Evolutionary conservation across 495 filamentous ascomycete species (phyloP), one percentile per base, ranked within the genome.

Genomic region (Aspergillus funiculosus): DNA sequence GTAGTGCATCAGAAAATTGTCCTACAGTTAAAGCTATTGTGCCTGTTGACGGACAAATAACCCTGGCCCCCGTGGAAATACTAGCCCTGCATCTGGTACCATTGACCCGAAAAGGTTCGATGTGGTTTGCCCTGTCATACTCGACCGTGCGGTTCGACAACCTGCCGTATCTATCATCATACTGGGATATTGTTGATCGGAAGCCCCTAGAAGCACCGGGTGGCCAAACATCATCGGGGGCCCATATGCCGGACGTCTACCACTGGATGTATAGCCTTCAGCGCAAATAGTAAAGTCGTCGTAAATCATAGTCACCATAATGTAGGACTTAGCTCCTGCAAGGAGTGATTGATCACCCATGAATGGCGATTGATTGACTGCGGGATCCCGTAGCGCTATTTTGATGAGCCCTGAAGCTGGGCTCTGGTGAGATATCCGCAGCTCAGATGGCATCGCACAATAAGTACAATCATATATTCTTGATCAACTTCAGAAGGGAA

Each of bases 251-350:
- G 0, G 60, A 65, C 3, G 58, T 68, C 1, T 72, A 61, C 34
- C 68, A 72, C 46, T 72, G 68, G 68, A 14, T 72, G 11, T 72
- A 72, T 52, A 54, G 61, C 3, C 36, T 72, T 21, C 55, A 58
- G 20, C 61, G 68, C 4, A 63, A 58, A 39, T 68, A 45, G 56
- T 8, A 21, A 8, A 18, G 26, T n/a, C n/a, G n/a, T n/a, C n/a
- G n/a, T n/a, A n/a, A n/a, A n/a, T n/a, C n/a, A n/a, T n/a, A n/a
- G n/a, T n/a, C n/a, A n/a, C n/a, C n/a, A n/a, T n/a, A n/a, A n/a
- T n/a, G n/a, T n/a, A n/a, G n/a, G n/a, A n/a, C n/a, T n/a, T n/a
- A n/a, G n/a, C n/a, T n/a, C n/a, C n/a, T n/a, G n/a, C n/a, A n/a
- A n/a, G n/a, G n/a, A n/a, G n/a, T n/a, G n/a, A 14, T 21, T 15